Percentiles rank a stretch among this genome's conserved stretches.
Conservation (phyloP, 2,329 filamentous ascomycete species). For the Fusarium albidum region DNA sequence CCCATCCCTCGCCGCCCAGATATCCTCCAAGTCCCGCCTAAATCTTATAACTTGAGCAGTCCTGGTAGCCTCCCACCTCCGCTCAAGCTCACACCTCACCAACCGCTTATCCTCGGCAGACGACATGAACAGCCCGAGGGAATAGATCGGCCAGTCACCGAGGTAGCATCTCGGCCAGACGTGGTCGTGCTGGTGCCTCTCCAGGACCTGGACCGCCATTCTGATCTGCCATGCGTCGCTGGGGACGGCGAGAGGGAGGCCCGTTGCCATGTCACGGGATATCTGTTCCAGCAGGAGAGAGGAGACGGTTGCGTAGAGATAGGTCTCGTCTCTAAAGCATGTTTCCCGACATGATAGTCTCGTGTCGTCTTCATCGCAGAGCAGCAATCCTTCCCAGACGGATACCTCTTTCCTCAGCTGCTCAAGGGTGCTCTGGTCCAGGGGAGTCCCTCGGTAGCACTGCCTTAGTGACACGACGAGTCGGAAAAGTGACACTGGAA, state of each 20-base stretch:
- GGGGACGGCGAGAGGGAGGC: not conserved
- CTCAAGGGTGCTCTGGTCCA: not conserved
- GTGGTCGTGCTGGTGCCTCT: conserved; percentile 10
- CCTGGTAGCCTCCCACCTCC: conserved; percentile 25
- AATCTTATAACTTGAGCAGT: conserved; percentile 30
- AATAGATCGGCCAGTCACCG: conserved; percentile 38
- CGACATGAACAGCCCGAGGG: conserved; percentile 28
- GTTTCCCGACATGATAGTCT: not conserved
- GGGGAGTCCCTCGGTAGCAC: conserved; percentile 4
- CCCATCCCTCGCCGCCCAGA: conserved; percentile 8
- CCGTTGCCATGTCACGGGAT: not conserved
- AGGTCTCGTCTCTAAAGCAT: conserved; percentile 27
- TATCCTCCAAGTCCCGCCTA: conserved; percentile 27
- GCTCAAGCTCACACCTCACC: conserved; percentile 25
- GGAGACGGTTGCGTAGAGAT: conserved; percentile 26
- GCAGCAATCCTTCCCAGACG: conserved; percentile 19
- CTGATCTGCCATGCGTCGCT: conserved; percentile 29
- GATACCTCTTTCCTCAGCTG: conserved; percentile 14
- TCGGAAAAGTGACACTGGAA: conserved; percentile 31
- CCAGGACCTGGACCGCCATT: conserved; percentile 19
- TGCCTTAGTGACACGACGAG: conserved; percentile 17
- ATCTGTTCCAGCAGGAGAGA: conserved; percentile 33
- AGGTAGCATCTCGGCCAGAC: conserved; percentile 40
- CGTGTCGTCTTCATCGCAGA: conserved; percentile 1
- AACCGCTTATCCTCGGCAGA: conserved; percentile 15